Base-by-base conservation (phyloP, 768 basidiomycete species). In the Podaxis carcinomalis region DNA sequence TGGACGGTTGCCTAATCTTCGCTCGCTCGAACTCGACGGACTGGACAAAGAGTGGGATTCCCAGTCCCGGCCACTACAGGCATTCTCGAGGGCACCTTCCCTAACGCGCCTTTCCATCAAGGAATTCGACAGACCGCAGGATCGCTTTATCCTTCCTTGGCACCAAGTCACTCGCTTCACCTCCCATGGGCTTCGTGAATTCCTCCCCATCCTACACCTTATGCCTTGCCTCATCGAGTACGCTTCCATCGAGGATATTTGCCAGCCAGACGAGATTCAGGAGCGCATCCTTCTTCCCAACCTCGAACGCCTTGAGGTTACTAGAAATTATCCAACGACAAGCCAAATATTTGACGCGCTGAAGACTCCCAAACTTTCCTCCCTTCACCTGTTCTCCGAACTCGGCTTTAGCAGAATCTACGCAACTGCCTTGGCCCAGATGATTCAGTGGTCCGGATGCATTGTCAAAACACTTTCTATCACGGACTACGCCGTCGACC, bases 391-490 rank as follows among this genome's bases (percentile, higher is more conserved):
- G 19, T 37, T 49, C 4, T 58, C 57, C 21, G 51, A 50, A 25
- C 36, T 49, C 1, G 57, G 57, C 21, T 58, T 58, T 35, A 58
- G 57, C 47, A 58, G 57, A 28, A 58, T 58, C n/a, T 58, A 58
- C 9, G 47, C 57, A 25, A 16, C 57, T 5, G 57, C 57, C n/a
- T 37, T 39, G 4, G 57, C 39, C 13, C 57, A 50, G 5, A 58
- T 58, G 57, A 49, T 51, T 21, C 23, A 19, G 19, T 27, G 14
- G 36, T 58, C 57, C 0, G 47, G n/a, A 39, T 58, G 57, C 16
- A 2, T 16, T 3, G 47, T 50, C 11, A 58, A n/a, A 58, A 37
- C 4, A n/a, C 57, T 58, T 11, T 19, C 57, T 11, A 16, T 58
- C 28, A 37, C 47, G 4, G 57, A 58, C 23, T 58, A 58, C 47